Base-by-base conservation (phyloP, 2,329 filamentous ascomycete genomes). In the Sclerotinia glacialis region DNA sequence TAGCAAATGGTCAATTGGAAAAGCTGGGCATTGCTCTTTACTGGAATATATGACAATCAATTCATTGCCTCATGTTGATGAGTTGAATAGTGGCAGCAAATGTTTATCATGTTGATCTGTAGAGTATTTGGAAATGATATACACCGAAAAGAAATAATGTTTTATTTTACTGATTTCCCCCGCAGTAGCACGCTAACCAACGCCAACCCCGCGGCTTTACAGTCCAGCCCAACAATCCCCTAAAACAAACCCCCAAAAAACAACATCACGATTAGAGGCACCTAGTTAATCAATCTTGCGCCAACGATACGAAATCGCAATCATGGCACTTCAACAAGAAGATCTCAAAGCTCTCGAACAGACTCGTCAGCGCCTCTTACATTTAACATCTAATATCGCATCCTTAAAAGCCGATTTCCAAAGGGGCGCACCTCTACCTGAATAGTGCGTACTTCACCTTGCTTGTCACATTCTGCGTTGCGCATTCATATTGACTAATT, bases 291-390 rank as follows among this genome's bases (percentile, higher is more conserved):
- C 46, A 23, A 37, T 61, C 44, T 61, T 61, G 58, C 34, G 47
- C 42, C 37, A 53, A 44, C 28, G 37, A 61, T 23, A 18, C 34
- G 34, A 53, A 26, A 63, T 7, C 46, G 11, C n/a, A 61, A 64
- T 50, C 23, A 75, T 75, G 73, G 71, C 71, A 40, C 69, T 76
- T 12, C 68, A 62, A 12, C 70, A 70, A 37, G 86, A 88, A 26
- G 86, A 89, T 77, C 79, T 87, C 71, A 90, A 89, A 78, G 82
- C 85, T 50, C 83, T 93, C 34, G 90, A 93, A 74, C 85, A 89
- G 77, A 86, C 87, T 37, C 85, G 90, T 50, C 85, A 88, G 73
- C 84, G 88, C 37, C 82, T 93, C 28, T 82, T 83, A 55, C 88
- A 91, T 74, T 83, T 93, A 31, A 86, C 87, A 5, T 88, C 84